phyloP scores from a whole-genome alignment of 31 red algal genomes.

The Odonthalia washingtoniensis region DNA sequence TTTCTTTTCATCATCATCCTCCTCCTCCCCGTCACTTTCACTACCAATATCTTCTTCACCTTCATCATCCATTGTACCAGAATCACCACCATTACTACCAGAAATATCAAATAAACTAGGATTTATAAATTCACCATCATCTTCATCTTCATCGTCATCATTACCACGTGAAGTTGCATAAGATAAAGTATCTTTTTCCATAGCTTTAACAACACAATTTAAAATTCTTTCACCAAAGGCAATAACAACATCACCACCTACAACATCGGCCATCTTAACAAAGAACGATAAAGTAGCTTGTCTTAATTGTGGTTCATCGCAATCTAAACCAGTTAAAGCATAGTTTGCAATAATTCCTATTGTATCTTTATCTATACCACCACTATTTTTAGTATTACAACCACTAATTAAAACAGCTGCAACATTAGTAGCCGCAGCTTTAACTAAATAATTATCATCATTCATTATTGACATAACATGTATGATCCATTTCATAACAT shows the following conservation, averaged over 20 bases:
- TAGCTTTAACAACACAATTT: slow-evolving; percentile 5
- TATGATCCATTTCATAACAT: slow-evolving; percentile 28
- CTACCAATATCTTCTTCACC: not conserved
- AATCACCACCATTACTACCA: not conserved
- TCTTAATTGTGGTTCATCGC: slow-evolving; percentile 32
- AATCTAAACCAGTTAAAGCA: slow-evolving; percentile 30
- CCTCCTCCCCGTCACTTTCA: not conserved
- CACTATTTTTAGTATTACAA: no score
- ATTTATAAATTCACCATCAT: no score
- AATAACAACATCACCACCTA: slow-evolving; percentile 34
- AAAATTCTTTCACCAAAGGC: slow-evolving; percentile 35
- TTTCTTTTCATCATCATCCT: slow-evolving; percentile 40
- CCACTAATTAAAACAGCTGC: slow-evolving; percentile 22
- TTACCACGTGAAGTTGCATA: slow-evolving; percentile 15
- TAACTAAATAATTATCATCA: slow-evolving; percentile 11
- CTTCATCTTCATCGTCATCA: slow-evolving; percentile 1
- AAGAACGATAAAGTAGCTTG: slow-evolving; percentile 51
- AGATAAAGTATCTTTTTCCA: slow-evolving; percentile 10
- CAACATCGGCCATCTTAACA: slow-evolving; percentile 40
- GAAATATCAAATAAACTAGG: not conserved
- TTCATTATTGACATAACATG: slow-evolving; percentile 18
- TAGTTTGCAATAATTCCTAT: slow-evolving; percentile 18
- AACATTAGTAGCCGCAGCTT: slow-evolving; percentile 20
- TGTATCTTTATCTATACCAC: slow-evolving; percentile 8
- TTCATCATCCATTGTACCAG: no score